Evolutionary conservation across 768 basidiomycete species (phyloP), one percentile per base, ranked within the genome.

Genomic region (Leccinum disarticulatum): DNA sequence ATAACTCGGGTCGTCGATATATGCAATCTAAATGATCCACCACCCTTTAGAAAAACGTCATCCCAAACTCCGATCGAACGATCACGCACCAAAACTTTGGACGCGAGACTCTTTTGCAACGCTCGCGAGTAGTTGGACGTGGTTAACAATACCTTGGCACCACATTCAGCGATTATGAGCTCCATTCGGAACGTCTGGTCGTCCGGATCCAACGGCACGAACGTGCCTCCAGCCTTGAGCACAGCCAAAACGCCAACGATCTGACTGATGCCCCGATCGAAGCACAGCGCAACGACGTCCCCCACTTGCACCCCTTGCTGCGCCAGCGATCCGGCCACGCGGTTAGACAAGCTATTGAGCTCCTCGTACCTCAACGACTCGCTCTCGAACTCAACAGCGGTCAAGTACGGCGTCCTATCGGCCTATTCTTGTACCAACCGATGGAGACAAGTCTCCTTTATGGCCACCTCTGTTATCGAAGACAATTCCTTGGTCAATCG

Each of bases 271-370:
- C 70, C 70, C 27, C 70, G 69, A 6, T 72, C 71, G 48, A 72
- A 71, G 56, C 70, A 72, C 17, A 72, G 54, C 4, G 70, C 65
- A 13, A 72, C 59, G 25, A 72, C 58, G 55, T 70, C 71, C 31
- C 71, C 70, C 2, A 49, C 57, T 15, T 53, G 52, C 0, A 72
- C 69, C 30, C 71, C 70, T 11, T 71, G 60, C 49, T 64, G 71
- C 19, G 64, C 61, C 50, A 72, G 53, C 10, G 63, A 68, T 25
- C 60, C 64, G 0, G 76, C 75, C 19, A 77, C 67, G 30, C 72
- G 70, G 54, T 77, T 76, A 5, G 76, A 68, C 46, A 60, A 65
- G 6, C 59, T 35, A 27, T 76, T 75, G 14, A 77, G 67, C 31
- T 73, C 69, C 15, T 64, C 52, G 60, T 72, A 77, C 0, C 75